Evolutionary conservation across 768 basidiomycete genomes (phyloP).

Genomic region (Leccinum arenicola): DNA sequence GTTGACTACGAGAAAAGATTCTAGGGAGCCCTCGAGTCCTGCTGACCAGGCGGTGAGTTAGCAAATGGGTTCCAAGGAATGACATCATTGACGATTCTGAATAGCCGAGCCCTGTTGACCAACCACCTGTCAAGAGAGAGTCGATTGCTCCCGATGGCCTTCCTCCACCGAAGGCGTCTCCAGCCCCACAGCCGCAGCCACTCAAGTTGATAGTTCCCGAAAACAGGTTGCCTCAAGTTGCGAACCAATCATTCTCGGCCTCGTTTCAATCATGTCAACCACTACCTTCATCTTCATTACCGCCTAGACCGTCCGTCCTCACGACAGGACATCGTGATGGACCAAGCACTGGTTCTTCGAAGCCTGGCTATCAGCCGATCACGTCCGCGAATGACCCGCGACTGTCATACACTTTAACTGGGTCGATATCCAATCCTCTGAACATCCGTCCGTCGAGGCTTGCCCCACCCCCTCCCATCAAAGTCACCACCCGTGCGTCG

Average conservation of each 20-base stretch:
- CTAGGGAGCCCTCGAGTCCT: constrained; percentile 13
- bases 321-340: constrained; percentile 11
- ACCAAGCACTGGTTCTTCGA: constrained; percentile 16
- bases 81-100: constrained; percentile 1
- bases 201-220: constrained; percentile 14
- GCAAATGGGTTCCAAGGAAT: background rate
- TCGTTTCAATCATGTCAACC: constrained; percentile 13
- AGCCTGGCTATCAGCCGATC: constrained; percentile 26
- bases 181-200: constrained; percentile 2
- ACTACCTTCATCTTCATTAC: constrained; percentile 11
- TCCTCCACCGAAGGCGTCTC: constrained; percentile 14
- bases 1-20: constrained; percentile 19
- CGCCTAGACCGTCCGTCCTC: constrained; percentile 18
- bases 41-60: constrained; percentile 18
- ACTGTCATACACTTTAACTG: constrained; percentile 39
- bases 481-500: constrained; percentile 5
- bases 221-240: constrained; percentile 4
- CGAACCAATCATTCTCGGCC: constrained; percentile 10
- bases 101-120: constrained; percentile 19
- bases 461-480: constrained; percentile 13
- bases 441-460: constrained; percentile 48
- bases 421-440: constrained; percentile 50
- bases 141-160: constrained; percentile 9
- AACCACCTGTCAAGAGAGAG: constrained; percentile 20
- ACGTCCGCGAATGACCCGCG: constrained; percentile 29